phyloP scores from a whole-genome alignment of 1,139 yeast genomes.

The Chernovozyma aurita region DNA sequence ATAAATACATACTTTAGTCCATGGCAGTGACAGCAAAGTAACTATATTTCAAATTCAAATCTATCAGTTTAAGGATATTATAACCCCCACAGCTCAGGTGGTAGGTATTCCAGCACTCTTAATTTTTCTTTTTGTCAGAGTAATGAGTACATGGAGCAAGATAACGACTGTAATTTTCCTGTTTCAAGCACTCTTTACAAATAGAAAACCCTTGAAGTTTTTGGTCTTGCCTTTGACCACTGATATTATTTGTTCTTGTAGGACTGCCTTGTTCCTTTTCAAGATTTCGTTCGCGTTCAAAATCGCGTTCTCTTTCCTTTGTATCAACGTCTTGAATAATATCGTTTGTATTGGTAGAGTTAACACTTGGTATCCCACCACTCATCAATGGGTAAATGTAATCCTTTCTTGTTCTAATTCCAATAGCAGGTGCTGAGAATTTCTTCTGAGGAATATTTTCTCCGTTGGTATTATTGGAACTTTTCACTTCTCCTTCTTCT shows the following conservation, averaged over 20 bases:
- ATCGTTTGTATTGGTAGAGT: neutral
- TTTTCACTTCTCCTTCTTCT: conserved; percentile 6
- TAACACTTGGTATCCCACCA: conserved; percentile 1
- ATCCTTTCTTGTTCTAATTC: conserved; percentile 1
- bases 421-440: neutral
- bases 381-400: neutral
- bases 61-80: too few relatives aligned
- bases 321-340: neutral
- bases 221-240: neutral
- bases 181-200: conserved; percentile 10
- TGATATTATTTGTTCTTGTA: neutral
- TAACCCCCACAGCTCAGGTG: conserved; percentile 1
- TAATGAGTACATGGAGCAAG: conserved; percentile 11
- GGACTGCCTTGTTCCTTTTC: conserved; percentile 1
- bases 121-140: neutral
- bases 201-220: neutral
- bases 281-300: conserved; percentile 6
- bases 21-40: too few relatives aligned
- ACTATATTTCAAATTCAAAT: too few relatives aligned
- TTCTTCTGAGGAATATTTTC: neutral
- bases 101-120: conserved; percentile 1
- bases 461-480: neutral
- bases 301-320: neutral
- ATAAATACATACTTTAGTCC: too few relatives aligned
- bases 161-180: conserved; percentile 8